Percentiles rank a stretch among this genome's conserved stretches.
These are phyloP conservation scores for Breynia disticha DNA, from an alignment of 441 rosid species.

Conservation along the genomic window DNA sequence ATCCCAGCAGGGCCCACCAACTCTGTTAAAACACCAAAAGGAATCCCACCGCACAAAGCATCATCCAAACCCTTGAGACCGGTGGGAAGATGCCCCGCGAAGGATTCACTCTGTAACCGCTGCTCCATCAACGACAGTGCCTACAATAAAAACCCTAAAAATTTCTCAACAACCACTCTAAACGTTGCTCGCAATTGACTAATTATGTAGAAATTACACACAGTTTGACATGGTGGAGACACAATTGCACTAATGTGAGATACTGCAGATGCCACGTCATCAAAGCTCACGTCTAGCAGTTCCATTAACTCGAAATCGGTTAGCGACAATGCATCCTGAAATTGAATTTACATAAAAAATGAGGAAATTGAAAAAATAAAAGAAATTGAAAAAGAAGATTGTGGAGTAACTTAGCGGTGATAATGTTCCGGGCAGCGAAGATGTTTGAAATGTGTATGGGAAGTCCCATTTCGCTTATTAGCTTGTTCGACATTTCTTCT, in stretches of 20 bases:
- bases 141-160: constrained; percentile 16
- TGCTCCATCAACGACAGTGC: constrained; percentile 49
- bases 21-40: constrained; percentile 81
- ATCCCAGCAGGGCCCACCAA: constrained; percentile 86
- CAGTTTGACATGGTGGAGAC: constrained; percentile 70
- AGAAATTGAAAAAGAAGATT: neutral
- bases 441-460: constrained; percentile 40
- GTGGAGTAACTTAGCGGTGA: constrained; percentile 49
- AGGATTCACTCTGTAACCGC: constrained; percentile 32
- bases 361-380: neutral
- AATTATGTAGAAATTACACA: constrained; percentile 13
- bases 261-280: constrained; percentile 44
- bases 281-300: constrained; percentile 49
- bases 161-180: neutral
- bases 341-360: neutral
- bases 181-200: neutral
- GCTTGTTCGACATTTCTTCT: constrained; percentile 50
- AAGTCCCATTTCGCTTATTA: constrained; percentile 48
- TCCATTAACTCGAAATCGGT: constrained; percentile 82
- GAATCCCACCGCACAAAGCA: constrained; percentile 75
- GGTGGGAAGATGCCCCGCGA: constrained; percentile 69
- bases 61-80: constrained; percentile 64
- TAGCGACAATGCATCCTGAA: constrained; percentile 63
- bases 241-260: constrained; percentile 47
- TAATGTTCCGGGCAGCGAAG: constrained; percentile 69